These are phyloP conservation scores for Dovyalis caffra DNA, from an alignment of 345 rosid species.

Conservation along the genomic window DNA sequence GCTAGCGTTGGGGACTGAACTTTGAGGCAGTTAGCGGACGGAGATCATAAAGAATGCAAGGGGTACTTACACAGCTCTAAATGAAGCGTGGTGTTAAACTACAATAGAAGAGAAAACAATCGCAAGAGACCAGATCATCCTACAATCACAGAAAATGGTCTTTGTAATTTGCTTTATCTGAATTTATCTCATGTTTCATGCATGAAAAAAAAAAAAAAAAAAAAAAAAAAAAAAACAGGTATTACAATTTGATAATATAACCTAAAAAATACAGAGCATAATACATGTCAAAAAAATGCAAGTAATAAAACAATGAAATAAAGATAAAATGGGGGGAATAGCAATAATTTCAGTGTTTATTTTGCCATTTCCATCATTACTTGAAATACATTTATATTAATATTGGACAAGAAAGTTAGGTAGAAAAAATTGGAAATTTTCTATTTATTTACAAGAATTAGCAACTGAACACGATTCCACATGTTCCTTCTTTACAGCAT, in stretches of 20 bases:
- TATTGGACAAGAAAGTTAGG: conserved; percentile 2
- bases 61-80: not conserved
- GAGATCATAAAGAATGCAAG: no score
- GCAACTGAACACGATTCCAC: conserved; percentile 28
- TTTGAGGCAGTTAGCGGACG: no score
- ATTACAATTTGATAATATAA: not conserved
- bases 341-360: not conserved
- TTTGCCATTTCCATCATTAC: conserved; percentile 19
- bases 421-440: conserved; percentile 13
- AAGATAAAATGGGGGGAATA: not conserved
- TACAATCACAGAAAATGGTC: not conserved
- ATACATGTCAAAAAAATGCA: not conserved
- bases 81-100: no score
- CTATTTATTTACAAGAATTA: conserved; percentile 48
- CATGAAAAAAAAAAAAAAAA: not conserved
- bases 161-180: not conserved
- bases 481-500: conserved; percentile 15
- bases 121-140: not conserved
- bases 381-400: conserved; percentile 24
- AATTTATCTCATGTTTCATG: not conserved
- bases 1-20: no score
- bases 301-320: not conserved
- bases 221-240: not conserved
- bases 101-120: not conserved
- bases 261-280: not conserved